These are phyloP conservation scores for Tricharina praecox DNA, from an alignment of 495 filamentous ascomycete species.

Conservation along the genomic window DNA sequence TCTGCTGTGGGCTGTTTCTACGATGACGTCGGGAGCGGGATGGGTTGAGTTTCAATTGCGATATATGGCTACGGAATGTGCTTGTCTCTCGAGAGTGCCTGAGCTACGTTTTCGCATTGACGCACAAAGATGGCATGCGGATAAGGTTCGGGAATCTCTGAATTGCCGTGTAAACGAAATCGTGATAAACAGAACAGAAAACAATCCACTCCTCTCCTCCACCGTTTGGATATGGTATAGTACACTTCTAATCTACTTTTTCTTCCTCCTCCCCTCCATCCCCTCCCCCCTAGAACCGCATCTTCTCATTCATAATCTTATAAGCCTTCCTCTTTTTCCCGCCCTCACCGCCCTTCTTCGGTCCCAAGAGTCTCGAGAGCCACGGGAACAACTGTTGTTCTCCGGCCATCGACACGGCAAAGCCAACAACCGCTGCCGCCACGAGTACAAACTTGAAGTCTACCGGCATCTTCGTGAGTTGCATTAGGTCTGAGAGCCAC, in stretches of 20 bases:
- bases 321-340: conserved; percentile 82
- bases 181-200: no score
- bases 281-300: conserved; percentile 38
- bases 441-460: conserved; percentile 58
- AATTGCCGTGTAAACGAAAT: no score
- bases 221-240: neutral
- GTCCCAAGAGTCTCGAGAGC: conserved; percentile 52
- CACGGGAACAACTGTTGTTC: conserved; percentile 54
- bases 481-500: conserved; percentile 60
- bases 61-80: no score
- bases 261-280: no score
- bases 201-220: no score
- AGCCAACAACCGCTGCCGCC: conserved; percentile 46
- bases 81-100: no score
- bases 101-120: no score
- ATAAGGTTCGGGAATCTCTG: no score
- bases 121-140: no score
- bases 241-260: neutral
- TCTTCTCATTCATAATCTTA: conserved; percentile 59
- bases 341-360: conserved; percentile 39
- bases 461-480: conserved; percentile 57
- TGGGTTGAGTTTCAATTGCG: no score
- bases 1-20: no score
- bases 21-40: no score
- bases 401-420: conserved; percentile 47